These are phyloP conservation scores for Saitozyma sp. DNA, from an alignment of 768 basidiomycete genomes.

Conservation along the genomic window DNA sequence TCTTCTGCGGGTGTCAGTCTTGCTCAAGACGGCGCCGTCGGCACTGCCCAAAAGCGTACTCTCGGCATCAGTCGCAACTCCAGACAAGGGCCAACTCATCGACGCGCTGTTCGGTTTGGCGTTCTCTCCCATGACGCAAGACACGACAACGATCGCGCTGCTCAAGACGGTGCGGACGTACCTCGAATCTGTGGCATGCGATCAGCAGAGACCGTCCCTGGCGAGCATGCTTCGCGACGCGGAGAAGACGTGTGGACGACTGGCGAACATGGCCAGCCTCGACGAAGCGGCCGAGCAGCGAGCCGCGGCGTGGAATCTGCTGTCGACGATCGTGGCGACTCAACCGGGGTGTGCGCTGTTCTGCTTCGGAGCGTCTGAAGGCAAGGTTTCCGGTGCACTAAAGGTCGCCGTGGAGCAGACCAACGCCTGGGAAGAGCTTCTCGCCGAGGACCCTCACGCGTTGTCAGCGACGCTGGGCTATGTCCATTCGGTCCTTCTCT, in stretches of 20 bases:
- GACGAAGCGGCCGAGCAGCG: constrained; percentile 60
- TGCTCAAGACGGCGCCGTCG: constrained; percentile 10
- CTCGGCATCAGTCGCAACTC: constrained; percentile 10
- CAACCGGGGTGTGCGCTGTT: constrained; percentile 77
- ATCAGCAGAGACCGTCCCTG: constrained; percentile 30
- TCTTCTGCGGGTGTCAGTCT: constrained; percentile 26
- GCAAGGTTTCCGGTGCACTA: constrained; percentile 60
- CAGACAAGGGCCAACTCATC: constrained; percentile 26
- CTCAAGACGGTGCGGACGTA: constrained; percentile 28
- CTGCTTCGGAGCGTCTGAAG: constrained; percentile 55
- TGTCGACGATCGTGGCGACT: constrained; percentile 74
- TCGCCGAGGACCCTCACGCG: constrained; percentile 74
- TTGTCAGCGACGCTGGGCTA: constrained; percentile 74
- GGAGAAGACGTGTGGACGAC: constrained; percentile 12
- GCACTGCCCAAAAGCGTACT: constrained; percentile 29
- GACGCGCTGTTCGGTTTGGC: constrained; percentile 28
- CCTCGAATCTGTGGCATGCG: constrained; percentile 23
- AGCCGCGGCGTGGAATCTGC: constrained; percentile 74
- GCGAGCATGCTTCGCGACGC: constrained; percentile 35
- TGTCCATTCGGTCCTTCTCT: constrained; percentile 58
- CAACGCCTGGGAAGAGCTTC: constrained; percentile 69
- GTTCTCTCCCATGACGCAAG: constrained; percentile 13
- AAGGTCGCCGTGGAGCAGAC: constrained; percentile 68
- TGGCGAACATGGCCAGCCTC: constrained; percentile 13
- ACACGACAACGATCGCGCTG: constrained; percentile 15